Percentiles rank a stretch among this genome's conserved stretches.
These are phyloP conservation scores for Stemphylium lycopersici DNA, from an alignment of 2,329 filamentous ascomycete genomes.

Conservation along the genomic window DNA sequence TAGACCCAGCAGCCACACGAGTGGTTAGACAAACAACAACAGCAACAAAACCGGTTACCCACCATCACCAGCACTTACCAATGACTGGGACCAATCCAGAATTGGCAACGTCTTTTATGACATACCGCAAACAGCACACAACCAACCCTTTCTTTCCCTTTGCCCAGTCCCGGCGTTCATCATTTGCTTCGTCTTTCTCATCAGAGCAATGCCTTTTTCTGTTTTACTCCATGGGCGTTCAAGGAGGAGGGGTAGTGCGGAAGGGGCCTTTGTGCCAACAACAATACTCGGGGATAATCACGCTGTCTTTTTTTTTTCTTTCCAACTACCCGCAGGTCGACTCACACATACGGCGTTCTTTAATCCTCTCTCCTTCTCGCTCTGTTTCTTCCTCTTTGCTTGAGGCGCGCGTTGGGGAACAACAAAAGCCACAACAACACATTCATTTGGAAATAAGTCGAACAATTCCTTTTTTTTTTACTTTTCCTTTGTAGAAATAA, in stretches of 20 bases:
- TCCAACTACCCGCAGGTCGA: too few relatives aligned
- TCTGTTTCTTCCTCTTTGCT: constrained; percentile 15
- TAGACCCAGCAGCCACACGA: not conserved
- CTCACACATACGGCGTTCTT: not conserved
- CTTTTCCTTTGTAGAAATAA: constrained; percentile 30
- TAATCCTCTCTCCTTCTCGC: not conserved
- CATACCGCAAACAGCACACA: not conserved
- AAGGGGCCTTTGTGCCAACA: constrained; percentile 1
- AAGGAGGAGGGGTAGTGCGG: not conserved
- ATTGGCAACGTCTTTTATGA: not conserved
- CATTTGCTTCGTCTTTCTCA: not conserved
- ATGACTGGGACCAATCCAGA: not conserved
- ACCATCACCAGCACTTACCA: not conserved
- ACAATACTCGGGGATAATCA: not conserved
- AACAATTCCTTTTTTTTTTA: constrained; percentile 7
- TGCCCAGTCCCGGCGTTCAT: not conserved
- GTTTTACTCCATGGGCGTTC: not conserved
- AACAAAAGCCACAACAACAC: too few relatives aligned
- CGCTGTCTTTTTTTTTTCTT: not conserved
- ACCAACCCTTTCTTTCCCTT: not conserved
- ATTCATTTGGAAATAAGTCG: too few relatives aligned
- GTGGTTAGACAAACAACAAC: not conserved
- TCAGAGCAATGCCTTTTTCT: not conserved
- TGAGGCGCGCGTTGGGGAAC: too few relatives aligned
- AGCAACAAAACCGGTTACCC: not conserved